Evolutionary conservation across 805 yeast genomes (phyloP).

Genomic region (Ogataea neopini): DNA sequence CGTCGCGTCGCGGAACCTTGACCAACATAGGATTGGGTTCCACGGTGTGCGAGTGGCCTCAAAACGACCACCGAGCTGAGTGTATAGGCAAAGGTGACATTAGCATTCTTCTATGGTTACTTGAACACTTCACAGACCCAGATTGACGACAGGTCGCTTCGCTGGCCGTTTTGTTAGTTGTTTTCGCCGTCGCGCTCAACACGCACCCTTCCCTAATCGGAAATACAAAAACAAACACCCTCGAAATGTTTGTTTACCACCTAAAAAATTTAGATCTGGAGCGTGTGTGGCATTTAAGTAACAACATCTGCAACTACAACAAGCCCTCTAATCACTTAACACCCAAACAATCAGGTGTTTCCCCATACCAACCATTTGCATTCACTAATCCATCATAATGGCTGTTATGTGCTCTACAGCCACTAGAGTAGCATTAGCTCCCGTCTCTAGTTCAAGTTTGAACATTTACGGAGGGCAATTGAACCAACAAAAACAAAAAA

Average conservation of each 20-base stretch:
- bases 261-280: slow-evolving; percentile 5
- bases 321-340: background rate
- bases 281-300: slow-evolving; percentile 15
- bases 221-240: slow-evolving; percentile 22
- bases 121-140: no score
- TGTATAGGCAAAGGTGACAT: no score
- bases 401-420: slow-evolving; percentile 17
- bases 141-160: no score
- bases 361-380: background rate
- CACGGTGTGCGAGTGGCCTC: no score
- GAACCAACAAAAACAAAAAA: background rate
- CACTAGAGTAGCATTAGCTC: slow-evolving; percentile 19
- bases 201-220: slow-evolving; percentile 16
- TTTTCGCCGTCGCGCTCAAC: slow-evolving; percentile 1
- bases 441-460: slow-evolving; percentile 22
- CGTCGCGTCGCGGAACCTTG: no score
- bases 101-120: no score
- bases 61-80: no score
- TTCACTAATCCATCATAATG: background rate
- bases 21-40: no score
- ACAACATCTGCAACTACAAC: background rate
- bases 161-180: no score
- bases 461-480: slow-evolving; percentile 21
- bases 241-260: slow-evolving; percentile 17
- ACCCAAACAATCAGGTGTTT: background rate